Conservation (phyloP, 805 yeast genomes). For the Lipomyces oligophaga region DNA sequence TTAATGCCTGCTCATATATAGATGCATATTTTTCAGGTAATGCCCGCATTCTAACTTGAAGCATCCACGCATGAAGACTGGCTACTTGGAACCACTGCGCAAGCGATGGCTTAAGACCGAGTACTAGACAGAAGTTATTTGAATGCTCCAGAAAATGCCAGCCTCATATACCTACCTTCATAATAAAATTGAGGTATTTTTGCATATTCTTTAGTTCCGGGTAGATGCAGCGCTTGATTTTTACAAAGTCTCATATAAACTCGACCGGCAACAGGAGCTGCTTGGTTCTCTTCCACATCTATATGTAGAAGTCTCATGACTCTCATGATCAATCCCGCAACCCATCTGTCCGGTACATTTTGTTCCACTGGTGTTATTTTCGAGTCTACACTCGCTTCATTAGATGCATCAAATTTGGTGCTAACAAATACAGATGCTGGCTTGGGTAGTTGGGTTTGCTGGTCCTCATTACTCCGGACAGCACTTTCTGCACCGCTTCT, state of each 20-base stretch:
- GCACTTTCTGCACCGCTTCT: too few species aligned
- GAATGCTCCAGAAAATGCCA: not conserved
- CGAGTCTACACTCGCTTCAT: too few species aligned
- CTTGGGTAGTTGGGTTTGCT: too few species aligned
- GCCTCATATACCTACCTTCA: constrained; percentile 38
- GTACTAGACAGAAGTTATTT: constrained; percentile 39
- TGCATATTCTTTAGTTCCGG: constrained; percentile 60
- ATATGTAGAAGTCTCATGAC: constrained; percentile 50
- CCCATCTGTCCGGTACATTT: constrained; percentile 20
- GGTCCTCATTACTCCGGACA: too few species aligned
- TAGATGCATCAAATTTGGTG: too few species aligned
- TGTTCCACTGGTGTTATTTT: constrained; percentile 15
- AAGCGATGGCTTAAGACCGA: constrained; percentile 78
- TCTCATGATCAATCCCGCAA: constrained; percentile 5
- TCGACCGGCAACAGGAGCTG: constrained; percentile 93
- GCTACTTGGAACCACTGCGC: constrained; percentile 97
- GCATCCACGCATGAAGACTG: constrained; percentile 85
- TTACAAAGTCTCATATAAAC: constrained; percentile 83
- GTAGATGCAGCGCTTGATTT: constrained; percentile 55
- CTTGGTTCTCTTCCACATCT: constrained; percentile 88
- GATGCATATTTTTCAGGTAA: constrained; percentile 87
- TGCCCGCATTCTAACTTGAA: constrained; percentile 92
- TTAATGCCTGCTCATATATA: constrained; percentile 85
- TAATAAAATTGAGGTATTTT: constrained; percentile 80
- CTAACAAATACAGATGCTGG: too few species aligned